phyloP scores from a whole-genome alignment of 2,329 filamentous ascomycete genomes.

The Colletotrichum eremochloae region DNA sequence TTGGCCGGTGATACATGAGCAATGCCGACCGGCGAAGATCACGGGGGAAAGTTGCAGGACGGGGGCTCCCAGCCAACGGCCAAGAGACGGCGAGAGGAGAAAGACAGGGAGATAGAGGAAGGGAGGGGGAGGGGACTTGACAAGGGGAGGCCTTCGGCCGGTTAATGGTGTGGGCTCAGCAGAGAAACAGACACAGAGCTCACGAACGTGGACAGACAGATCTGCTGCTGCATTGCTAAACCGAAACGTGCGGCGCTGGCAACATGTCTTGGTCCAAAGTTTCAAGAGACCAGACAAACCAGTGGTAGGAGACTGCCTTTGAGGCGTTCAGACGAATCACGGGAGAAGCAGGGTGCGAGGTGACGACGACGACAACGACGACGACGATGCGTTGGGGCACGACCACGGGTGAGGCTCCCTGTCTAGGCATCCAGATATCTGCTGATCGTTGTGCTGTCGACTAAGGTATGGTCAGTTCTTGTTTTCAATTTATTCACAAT shows the following conservation, averaged over 20 bases:
- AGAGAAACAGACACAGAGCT: background rate
- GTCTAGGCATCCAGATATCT: background rate
- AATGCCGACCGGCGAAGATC: constrained; percentile 17
- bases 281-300: constrained; percentile 18
- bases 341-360: background rate
- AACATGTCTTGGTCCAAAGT: background rate
- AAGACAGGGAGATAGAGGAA: background rate
- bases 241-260: constrained; percentile 27
- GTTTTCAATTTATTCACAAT: background rate
- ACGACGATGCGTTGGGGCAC: background rate
- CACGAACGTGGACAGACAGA: background rate
- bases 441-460: background rate
- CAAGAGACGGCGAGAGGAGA: background rate
- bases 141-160: background rate
- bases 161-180: background rate
- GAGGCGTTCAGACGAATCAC: constrained; percentile 10
- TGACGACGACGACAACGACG: background rate
- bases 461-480: background rate
- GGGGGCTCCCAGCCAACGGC: background rate
- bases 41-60: background rate
- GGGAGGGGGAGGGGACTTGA: background rate
- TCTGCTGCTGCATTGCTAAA: constrained; percentile 6
- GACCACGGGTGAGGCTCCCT: background rate
- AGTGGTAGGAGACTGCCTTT: background rate
- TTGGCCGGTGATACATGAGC: constrained; percentile 4